A percentile compares a stretch with the other conserved stretches of the same genome.
phyloP scores from a whole-genome alignment of 352 stramenopile species.

The Pythium scleroteichum region DNA sequence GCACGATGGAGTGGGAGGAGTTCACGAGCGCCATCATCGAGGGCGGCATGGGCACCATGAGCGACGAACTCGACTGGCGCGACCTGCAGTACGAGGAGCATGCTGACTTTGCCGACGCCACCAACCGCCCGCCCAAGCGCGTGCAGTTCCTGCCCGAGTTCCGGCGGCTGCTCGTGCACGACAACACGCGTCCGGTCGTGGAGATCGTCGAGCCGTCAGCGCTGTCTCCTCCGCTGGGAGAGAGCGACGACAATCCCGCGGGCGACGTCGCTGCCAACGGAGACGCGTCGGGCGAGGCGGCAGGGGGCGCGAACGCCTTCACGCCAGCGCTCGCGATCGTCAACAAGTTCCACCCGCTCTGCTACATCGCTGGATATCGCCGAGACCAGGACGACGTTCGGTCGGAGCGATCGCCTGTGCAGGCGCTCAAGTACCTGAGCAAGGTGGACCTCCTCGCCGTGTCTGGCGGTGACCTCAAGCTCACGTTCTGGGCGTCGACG shows the following conservation, averaged over 20 bases:
- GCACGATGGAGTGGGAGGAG: constrained; percentile 83
- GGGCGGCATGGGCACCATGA: constrained; percentile 59
- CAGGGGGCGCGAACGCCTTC: constrained; percentile 28
- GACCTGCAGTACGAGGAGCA: constrained; percentile 80
- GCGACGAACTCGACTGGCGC: constrained; percentile 45
- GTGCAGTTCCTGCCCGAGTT: constrained; percentile 64
- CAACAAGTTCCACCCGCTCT: constrained; percentile 77
- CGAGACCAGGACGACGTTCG: constrained; percentile 76
- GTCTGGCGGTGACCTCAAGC: constrained; percentile 71
- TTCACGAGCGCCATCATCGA: constrained; percentile 85
- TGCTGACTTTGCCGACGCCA: constrained; percentile 43
- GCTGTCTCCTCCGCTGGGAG: constrained; percentile 38
- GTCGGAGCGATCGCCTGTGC: constrained; percentile 73
- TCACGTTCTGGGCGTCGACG: constrained; percentile 72
- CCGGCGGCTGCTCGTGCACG: constrained; percentile 56
- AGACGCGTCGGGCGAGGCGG: neutral
- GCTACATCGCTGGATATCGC: constrained; percentile 67
- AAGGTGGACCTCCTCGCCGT: constrained; percentile 63
- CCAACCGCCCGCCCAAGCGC: constrained; percentile 62
- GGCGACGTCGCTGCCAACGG: neutral
- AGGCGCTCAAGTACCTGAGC: constrained; percentile 71
- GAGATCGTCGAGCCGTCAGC: constrained; percentile 58
- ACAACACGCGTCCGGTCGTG: constrained; percentile 65
- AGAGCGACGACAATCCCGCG: constrained; percentile 27
- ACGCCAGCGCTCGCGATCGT: constrained; percentile 46